Percentiles rank a stretch among this genome's conserved stretches.
Evolutionary conservation across 768 basidiomycete species (phyloP).

Genomic region (Amanita fuliginea): DNA sequence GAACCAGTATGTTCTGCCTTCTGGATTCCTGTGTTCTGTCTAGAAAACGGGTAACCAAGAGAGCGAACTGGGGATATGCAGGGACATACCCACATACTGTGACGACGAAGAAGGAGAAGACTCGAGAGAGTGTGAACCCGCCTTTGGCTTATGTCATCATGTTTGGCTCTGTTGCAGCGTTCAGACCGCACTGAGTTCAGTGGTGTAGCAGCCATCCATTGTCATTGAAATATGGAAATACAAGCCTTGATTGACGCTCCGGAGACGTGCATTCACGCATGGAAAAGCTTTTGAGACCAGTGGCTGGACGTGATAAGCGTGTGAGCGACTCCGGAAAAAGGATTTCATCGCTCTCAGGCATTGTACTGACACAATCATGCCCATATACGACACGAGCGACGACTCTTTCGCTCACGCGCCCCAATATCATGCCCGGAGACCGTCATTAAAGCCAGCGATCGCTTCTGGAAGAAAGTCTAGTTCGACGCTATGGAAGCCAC

Average conservation of each 20-base stretch:
- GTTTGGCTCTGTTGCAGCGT: slow-evolving; percentile 2
- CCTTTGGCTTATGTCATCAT: slow-evolving; percentile 2
- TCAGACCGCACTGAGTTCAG: too few species aligned
- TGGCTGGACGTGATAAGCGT: background rate
- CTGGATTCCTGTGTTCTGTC: slow-evolving; percentile 92
- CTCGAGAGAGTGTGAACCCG: background rate
- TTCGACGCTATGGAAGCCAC: slow-evolving; percentile 36
- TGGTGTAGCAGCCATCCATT: background rate
- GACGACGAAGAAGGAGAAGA: background rate
- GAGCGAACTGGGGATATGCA: slow-evolving; percentile 13
- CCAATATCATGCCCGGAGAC: slow-evolving; percentile 19
- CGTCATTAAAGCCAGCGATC: slow-evolving; percentile 22
- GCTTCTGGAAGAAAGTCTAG: slow-evolving; percentile 34
- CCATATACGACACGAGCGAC: slow-evolving; percentile 21
- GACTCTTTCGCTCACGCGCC: slow-evolving; percentile 20
- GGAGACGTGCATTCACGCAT: too few species aligned
- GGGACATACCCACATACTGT: slow-evolving; percentile 7
- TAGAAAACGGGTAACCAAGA: slow-evolving; percentile 20
- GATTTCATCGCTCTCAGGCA: background rate
- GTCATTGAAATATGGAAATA: background rate
- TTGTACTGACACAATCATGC: slow-evolving; percentile 13
- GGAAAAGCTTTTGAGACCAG: background rate
- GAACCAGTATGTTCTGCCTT: slow-evolving; percentile 98
- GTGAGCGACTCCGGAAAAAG: background rate
- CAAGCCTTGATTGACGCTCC: background rate